Conservation (phyloP, 768 basidiomycete species). For the Russula foetens region DNA sequence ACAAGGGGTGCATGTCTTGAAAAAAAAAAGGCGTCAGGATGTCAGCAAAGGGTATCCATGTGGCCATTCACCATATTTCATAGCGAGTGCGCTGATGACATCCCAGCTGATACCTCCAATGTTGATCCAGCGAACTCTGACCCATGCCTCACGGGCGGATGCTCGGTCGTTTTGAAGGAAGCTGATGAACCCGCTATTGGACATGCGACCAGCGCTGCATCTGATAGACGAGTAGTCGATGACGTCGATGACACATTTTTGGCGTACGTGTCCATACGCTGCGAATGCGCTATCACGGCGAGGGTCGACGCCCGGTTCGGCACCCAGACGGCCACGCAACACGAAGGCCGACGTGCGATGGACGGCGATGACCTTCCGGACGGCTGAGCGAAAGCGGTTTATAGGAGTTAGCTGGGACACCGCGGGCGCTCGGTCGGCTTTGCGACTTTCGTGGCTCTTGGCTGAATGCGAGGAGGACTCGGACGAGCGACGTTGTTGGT, state of each 20-base stretch:
- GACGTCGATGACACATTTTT: constrained; percentile 59
- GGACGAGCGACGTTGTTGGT: background rate
- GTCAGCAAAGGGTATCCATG: background rate
- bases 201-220: constrained; percentile 46
- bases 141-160: constrained; percentile 47
- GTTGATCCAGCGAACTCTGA: constrained; percentile 69
- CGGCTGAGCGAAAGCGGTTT: constrained; percentile 46
- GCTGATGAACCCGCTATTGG: constrained; percentile 52
- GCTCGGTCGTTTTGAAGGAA: constrained; percentile 40
- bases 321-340: constrained; percentile 39
- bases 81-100: constrained; percentile 56
- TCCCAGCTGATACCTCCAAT: constrained; percentile 64
- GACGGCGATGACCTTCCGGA: constrained; percentile 57
- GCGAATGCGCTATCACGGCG: constrained; percentile 48
- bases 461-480: background rate
- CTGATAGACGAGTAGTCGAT: constrained; percentile 56
- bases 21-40: background rate
- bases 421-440: background rate
- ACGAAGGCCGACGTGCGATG: constrained; percentile 40
- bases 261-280: constrained; percentile 47
- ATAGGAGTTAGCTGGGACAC: constrained; percentile 28
- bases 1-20: constrained; percentile 60
- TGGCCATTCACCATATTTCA: constrained; percentile 44
- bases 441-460: background rate
- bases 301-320: constrained; percentile 66